These are phyloP conservation scores for Megacollybia marginata DNA, from an alignment of 768 basidiomycete species.

Conservation along the genomic window DNA sequence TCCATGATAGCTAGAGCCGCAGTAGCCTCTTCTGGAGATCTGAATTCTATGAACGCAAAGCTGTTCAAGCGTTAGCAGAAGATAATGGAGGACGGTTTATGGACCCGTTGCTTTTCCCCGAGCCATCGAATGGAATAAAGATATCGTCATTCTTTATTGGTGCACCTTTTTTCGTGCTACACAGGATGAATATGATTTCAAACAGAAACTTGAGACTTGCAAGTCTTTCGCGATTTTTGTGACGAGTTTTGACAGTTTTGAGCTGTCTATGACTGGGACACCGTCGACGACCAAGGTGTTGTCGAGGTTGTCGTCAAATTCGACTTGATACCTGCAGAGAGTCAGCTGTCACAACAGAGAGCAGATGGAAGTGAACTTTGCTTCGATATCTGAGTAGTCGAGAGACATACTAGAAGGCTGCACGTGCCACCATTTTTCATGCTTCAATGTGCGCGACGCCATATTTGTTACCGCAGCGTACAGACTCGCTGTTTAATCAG, in stretches of 20 bases:
- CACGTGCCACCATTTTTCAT: too few relatives aligned
- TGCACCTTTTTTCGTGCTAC: slow-evolving; percentile 58
- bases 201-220: too few relatives aligned
- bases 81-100: slow-evolving; percentile 10
- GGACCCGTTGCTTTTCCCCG: slow-evolving; percentile 90
- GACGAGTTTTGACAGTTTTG: slow-evolving; percentile 76
- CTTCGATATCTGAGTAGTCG: slow-evolving; percentile 85
- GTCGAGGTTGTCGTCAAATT: slow-evolving; percentile 83
- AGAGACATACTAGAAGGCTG: slow-evolving; percentile 15
- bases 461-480: background rate
- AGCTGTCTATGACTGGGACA: slow-evolving; percentile 81
- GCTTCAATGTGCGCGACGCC: slow-evolving; percentile 1
- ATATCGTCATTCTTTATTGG: slow-evolving; percentile 72
- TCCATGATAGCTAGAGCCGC: slow-evolving; percentile 62
- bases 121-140: slow-evolving; percentile 84
- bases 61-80: slow-evolving; percentile 29
- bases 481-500: background rate
- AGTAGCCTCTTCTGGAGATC: slow-evolving; percentile 60
- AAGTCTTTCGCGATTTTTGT: slow-evolving; percentile 82
- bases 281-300: slow-evolving; percentile 91
- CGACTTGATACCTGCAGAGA: slow-evolving; percentile 66
- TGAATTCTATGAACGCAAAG: slow-evolving; percentile 78
- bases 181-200: too few relatives aligned
- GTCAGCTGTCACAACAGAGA: slow-evolving; percentile 3
- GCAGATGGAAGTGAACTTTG: slow-evolving; percentile 46